Evolutionary conservation across 352 stramenopile species (phyloP).

Genomic region (Globisporangium apiculatum): DNA sequence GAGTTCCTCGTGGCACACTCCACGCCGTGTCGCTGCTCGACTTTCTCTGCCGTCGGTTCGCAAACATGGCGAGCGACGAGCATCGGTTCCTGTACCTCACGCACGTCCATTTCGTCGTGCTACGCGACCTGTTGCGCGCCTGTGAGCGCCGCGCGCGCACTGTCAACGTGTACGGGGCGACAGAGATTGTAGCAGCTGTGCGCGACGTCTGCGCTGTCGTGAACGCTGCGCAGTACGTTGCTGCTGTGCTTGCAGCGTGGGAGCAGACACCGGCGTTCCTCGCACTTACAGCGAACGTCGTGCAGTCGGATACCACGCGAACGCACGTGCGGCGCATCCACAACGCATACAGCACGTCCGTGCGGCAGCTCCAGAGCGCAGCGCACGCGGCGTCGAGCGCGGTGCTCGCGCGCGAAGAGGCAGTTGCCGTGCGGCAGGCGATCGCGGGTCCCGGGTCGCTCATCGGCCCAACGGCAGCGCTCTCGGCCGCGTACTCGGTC

Average conservation of each 20-base stretch:
- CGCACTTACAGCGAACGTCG: constrained; percentile 51
- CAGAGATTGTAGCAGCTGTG: constrained; percentile 1
- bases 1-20: constrained; percentile 16
- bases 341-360: constrained; percentile 40
- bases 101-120: constrained; percentile 53
- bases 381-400: constrained; percentile 37
- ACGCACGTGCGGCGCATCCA: constrained; percentile 56
- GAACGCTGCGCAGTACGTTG: constrained; percentile 24
- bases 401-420: constrained; percentile 62
- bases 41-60: constrained; percentile 61
- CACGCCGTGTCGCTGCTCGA: constrained; percentile 49
- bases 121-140: constrained; percentile 19
- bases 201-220: constrained; percentile 35
- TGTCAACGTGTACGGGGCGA: constrained; percentile 1
- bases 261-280: constrained; percentile 67
- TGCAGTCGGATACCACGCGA: constrained; percentile 43
- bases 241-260: constrained; percentile 35
- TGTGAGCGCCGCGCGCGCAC: constrained; percentile 11
- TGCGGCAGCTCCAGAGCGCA: constrained; percentile 33
- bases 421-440: constrained; percentile 55
- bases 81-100: constrained; percentile 74
- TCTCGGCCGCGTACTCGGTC: constrained; percentile 66
- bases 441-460: constrained; percentile 56
- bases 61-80: constrained; percentile 50
- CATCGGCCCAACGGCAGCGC: constrained; percentile 61